Evolutionary conservation across 257 asterid species (phyloP).

Genomic region (Rauvolfia tetraphylla): DNA sequence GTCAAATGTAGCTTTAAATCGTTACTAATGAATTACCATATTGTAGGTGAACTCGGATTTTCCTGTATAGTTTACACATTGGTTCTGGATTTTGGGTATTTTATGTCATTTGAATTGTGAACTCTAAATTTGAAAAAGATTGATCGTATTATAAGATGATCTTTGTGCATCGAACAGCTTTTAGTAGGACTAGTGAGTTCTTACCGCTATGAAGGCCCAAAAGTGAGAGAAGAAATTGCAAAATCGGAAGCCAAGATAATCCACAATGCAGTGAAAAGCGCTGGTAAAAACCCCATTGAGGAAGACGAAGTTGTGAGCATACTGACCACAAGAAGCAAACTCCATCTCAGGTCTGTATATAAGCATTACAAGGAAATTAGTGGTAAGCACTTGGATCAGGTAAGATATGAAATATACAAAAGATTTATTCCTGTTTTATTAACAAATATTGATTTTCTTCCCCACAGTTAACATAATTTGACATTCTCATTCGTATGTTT

Average conservation of each 20-base stretch:
- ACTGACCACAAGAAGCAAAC: conserved; percentile 72
- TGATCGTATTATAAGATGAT: no score
- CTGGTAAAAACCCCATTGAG: conserved; percentile 26
- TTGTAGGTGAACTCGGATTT: no score
- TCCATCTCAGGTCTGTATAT: conserved; percentile 48
- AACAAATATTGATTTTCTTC: not conserved
- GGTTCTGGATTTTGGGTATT: no score
- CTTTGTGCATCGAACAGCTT: conserved; percentile 39
- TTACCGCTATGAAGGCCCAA: conserved; percentile 81
- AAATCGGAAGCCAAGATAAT: conserved; percentile 65
- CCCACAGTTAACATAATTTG: not conserved
- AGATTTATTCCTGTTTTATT: no score
- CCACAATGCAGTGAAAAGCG: conserved; percentile 33
- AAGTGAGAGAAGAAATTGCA: conserved; percentile 48
- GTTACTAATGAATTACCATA: no score
- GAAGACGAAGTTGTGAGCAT: conserved; percentile 58
- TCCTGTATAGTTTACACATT: no score
- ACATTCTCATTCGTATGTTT: not conserved
- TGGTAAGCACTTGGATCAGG: conserved; percentile 65
- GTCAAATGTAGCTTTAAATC: no score
- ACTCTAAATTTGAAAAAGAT: no score
- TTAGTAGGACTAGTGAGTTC: conserved; percentile 67
- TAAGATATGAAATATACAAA: conserved; percentile 14
- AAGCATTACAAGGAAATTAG: conserved; percentile 63
- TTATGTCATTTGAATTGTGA: no score